Base-by-base conservation (phyloP, 192 early-diverging fungal species). In the Pilobolus umbonatus region DNA sequence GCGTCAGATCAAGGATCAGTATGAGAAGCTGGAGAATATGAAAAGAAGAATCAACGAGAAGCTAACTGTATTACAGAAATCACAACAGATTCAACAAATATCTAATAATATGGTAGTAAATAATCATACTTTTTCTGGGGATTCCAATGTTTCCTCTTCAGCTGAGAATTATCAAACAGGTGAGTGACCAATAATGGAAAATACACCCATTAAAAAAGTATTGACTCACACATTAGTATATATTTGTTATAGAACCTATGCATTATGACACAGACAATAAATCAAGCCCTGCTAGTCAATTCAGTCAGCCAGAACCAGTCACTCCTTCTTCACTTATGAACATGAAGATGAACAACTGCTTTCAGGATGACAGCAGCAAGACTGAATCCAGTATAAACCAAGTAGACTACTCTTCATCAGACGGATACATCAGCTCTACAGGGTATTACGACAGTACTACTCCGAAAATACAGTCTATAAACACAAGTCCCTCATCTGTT, bases 271-370 rank as follows among this genome's bases (percentile, higher is more conserved):
- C 2, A 9, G 51, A 53, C 24, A 21, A 53, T 12, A 36, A 21
- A 22, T 54, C 32, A 34, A 24, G 35, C 38, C 52, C 35, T 24
- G 21, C 35, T 54, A n/a, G 24, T 38, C 35, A 38, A 24, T 24
- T 22, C 19, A 54, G 24, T n/a, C 22, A n/a, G 17, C 21, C 19
- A 38, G 56, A 57, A 31, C 64, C 64, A 5, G 64, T 50, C 17
- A 65, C 64, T 1, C 64, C 64, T 5, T 55, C 64, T 5, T 65
- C 64, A 32, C 36, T 65, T 28, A 65, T 65, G 64, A 65, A 65
- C 26, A 65, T 65, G 54, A 57, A 56, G 9, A 26, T 24, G 2
- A 36, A 14, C 15, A 35, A 17, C 39, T 12, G 12, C 19, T 42
- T 42, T 42, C 39, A n/a, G n/a, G n/a, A n/a, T 42, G 14, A 12